Evolutionary conservation across 2,329 filamentous ascomycete species (phyloP).

Genomic region (Xylariaceae sp.): DNA sequence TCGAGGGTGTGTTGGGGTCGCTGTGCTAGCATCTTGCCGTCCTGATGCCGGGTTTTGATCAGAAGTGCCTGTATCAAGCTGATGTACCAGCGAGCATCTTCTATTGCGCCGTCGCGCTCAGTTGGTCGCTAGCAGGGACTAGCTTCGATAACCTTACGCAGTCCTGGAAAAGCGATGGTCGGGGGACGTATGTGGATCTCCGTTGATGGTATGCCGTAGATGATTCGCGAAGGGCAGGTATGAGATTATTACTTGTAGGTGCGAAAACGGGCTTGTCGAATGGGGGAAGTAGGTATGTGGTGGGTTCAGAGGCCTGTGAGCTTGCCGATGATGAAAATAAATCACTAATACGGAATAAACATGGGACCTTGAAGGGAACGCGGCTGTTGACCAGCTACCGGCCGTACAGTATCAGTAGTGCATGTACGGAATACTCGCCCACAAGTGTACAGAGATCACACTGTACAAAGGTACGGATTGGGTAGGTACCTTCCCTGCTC

Average conservation of each 20-base stretch:
- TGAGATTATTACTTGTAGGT: neutral
- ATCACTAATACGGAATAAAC: neutral
- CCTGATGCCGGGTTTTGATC: constrained; percentile 9
- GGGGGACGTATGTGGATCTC: neutral
- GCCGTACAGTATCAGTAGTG: too few species aligned
- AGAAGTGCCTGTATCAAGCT: constrained; percentile 20
- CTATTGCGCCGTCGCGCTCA: constrained; percentile 17
- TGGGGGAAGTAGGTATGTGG: neutral
- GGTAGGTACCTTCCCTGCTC: neutral
- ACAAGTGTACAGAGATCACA: neutral
- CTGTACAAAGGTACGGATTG: neutral
- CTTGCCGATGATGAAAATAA: constrained; percentile 11
- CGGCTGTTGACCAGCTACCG: neutral
- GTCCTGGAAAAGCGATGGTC: too few species aligned
- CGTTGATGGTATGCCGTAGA: neutral
- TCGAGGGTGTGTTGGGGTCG: constrained; percentile 16
- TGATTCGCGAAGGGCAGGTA: neutral
- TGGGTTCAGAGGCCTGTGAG: constrained; percentile 1
- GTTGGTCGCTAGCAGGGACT: neutral
- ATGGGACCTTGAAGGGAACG: neutral
- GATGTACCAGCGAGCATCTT: constrained; percentile 27
- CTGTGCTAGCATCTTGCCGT: constrained; percentile 20
- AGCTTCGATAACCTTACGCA: too few species aligned
- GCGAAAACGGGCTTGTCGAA: neutral
- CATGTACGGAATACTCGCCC: too few species aligned